Evolutionary conservation across 305 asterid species (phyloP).

Genomic region (Ajuga reptans): DNA sequence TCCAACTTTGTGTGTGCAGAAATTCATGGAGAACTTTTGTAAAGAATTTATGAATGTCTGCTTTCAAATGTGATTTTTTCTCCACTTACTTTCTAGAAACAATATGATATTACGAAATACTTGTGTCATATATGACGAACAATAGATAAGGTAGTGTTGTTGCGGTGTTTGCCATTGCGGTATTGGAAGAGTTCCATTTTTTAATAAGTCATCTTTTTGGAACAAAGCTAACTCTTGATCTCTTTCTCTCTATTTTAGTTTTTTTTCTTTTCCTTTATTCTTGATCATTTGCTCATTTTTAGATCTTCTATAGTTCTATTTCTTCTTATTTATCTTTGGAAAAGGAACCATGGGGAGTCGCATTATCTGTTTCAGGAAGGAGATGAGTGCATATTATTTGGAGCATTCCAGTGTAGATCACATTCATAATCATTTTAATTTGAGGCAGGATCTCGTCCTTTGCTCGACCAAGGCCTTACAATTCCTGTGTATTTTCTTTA

Average conservation of each 20-base stretch:
- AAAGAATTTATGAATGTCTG: not conserved
- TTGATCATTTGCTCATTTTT: not conserved
- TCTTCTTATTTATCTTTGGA: constrained; percentile 7
- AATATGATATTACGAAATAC: not conserved
- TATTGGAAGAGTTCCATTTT: not conserved
- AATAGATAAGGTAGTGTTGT: too few relatives aligned
- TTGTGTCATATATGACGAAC: not conserved
- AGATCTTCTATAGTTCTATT: not conserved
- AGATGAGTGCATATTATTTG: constrained; percentile 90
- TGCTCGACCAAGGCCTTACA: constrained; percentile 81
- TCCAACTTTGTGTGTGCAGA: not conserved
- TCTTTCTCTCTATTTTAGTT: not conserved
- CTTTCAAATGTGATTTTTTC: not conserved
- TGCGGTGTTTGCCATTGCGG: not conserved
- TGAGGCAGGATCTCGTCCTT: constrained; percentile 78
- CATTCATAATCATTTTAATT: constrained; percentile 75
- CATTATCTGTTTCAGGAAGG: constrained; percentile 66
- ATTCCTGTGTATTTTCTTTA: constrained; percentile 77
- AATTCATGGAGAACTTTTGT: not conserved
- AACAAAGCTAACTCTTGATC: constrained; percentile 4
- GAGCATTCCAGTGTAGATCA: constrained; percentile 87
- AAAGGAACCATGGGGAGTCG: constrained; percentile 18
- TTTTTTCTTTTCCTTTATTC: not conserved
- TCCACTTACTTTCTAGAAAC: not conserved
- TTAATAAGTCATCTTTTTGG: not conserved